These are phyloP conservation scores for Claviceps citrina DNA, from an alignment of 2,329 filamentous ascomycete genomes.

Conservation along the genomic window DNA sequence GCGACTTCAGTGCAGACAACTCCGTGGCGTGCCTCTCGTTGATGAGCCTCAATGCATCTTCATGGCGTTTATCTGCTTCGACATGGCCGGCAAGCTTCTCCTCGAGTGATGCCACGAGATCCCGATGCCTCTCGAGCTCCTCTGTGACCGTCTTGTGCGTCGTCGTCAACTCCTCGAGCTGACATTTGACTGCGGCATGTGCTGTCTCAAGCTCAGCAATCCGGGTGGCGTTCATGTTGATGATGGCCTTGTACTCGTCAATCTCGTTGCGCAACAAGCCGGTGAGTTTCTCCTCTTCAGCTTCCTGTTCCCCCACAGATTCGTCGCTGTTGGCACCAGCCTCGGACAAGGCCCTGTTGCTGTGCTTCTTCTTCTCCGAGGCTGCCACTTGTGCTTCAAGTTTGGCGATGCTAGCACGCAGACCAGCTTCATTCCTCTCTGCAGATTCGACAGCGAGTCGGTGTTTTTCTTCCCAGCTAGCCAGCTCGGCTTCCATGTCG, in stretches of 20 bases:
- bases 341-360: constrained; percentile 19
- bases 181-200: constrained; percentile 47
- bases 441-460: constrained; percentile 53
- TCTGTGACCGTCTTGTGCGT: constrained; percentile 37
- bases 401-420: constrained; percentile 56
- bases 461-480: constrained; percentile 64
- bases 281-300: constrained; percentile 44
- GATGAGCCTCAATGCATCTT: constrained; percentile 35
- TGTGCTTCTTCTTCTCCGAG: constrained; percentile 37
- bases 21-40: constrained; percentile 35
- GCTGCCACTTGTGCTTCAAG: constrained; percentile 46
- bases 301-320: constrained; percentile 29
- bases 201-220: constrained; percentile 61
- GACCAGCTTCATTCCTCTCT: constrained; percentile 54
- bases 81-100: constrained; percentile 46
- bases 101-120: constrained; percentile 38
- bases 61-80: constrained; percentile 37
- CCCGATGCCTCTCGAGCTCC: constrained; percentile 30
- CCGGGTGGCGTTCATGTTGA: constrained; percentile 51
- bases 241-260: constrained; percentile 62
- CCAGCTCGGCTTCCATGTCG: constrained; percentile 55
- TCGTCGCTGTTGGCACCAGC: constrained; percentile 24
- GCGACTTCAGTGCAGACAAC: constrained; percentile 30
- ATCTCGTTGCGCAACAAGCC: constrained; percentile 56
- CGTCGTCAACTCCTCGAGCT: constrained; percentile 51